Percentiles rank a stretch among this genome's conserved stretches.
phyloP scores from a whole-genome alignment of 352 stramenopile species.

The Phytopythium delawarense region DNA sequence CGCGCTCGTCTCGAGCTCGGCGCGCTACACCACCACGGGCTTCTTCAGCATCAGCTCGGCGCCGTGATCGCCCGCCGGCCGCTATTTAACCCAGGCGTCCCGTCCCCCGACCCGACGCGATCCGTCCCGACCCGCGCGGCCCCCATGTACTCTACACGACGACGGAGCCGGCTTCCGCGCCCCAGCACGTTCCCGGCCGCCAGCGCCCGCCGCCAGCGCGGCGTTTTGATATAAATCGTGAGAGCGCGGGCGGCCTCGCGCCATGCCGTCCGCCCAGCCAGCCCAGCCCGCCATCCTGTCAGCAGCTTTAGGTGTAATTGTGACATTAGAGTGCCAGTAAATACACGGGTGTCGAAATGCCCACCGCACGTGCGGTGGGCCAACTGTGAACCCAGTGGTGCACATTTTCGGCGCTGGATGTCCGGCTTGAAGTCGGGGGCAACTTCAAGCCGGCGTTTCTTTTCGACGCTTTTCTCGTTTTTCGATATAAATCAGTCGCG shows the following conservation, averaged over 20 bases:
- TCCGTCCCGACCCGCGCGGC: no score
- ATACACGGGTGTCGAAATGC: background rate
- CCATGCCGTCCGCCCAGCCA: background rate
- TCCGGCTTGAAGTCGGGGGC: background rate
- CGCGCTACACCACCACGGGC: slow-evolving; percentile 49
- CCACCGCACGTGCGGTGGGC: background rate
- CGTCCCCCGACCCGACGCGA: no score
- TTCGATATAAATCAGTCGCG: slow-evolving; percentile 2
- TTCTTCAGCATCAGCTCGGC: slow-evolving; percentile 74
- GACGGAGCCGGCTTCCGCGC: no score
- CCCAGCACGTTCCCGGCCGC: no score
- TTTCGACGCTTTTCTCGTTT: background rate
- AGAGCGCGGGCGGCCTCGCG: no score
- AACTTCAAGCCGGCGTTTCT: background rate
- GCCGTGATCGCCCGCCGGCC: slow-evolving; percentile 10
- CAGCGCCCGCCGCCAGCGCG: background rate
- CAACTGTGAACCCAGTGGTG: background rate
- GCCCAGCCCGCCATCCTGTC: no score
- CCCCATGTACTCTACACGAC: background rate
- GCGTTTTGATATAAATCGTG: slow-evolving; percentile 1
- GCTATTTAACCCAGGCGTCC: background rate
- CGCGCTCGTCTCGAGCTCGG: slow-evolving; percentile 68
- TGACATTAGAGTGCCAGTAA: background rate
- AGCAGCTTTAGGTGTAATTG: background rate
- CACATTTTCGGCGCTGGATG: no score